phyloP scores from a whole-genome alignment of 768 basidiomycete species.

The Asterophora lycoperdoides region DNA sequence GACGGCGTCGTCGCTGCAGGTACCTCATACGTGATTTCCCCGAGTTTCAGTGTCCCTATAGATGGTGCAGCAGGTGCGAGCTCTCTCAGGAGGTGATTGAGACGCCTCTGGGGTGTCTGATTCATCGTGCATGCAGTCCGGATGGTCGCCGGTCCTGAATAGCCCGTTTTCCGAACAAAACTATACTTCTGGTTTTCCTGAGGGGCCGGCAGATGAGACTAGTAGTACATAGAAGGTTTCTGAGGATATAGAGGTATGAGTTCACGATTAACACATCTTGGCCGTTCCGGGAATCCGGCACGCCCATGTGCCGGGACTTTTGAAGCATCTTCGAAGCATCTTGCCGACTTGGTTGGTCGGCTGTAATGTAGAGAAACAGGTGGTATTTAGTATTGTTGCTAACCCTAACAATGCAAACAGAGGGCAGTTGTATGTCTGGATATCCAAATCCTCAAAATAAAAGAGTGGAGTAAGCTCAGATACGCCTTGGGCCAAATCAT shows the following conservation, averaged over 20 bases:
- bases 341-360: too few relatives aligned
- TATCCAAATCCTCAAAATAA: too few relatives aligned
- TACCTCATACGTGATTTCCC: conserved; percentile 53
- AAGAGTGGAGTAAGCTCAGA: conserved; percentile 6
- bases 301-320: conserved; percentile 1
- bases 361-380: background rate
- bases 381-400: background rate
- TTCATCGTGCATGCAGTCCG: conserved; percentile 26
- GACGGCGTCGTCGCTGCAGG: conserved; percentile 44
- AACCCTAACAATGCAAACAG: too few relatives aligned
- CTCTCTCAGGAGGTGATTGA: conserved; percentile 44
- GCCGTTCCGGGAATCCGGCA: conserved; percentile 3
- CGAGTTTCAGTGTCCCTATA: conserved; percentile 55
- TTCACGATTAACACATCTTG: conserved; percentile 16
- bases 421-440: too few relatives aligned
- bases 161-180: background rate
- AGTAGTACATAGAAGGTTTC: background rate
- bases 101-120: conserved; percentile 35
- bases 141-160: background rate
- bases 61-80: conserved; percentile 36
- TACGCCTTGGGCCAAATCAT: background rate
- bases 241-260: conserved; percentile 10
- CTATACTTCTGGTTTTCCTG: background rate
- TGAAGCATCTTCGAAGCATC: too few relatives aligned
- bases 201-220: background rate